phyloP scores from a whole-genome alignment of 345 rosid genomes.

The Zanthoxylum bungeanum region DNA sequence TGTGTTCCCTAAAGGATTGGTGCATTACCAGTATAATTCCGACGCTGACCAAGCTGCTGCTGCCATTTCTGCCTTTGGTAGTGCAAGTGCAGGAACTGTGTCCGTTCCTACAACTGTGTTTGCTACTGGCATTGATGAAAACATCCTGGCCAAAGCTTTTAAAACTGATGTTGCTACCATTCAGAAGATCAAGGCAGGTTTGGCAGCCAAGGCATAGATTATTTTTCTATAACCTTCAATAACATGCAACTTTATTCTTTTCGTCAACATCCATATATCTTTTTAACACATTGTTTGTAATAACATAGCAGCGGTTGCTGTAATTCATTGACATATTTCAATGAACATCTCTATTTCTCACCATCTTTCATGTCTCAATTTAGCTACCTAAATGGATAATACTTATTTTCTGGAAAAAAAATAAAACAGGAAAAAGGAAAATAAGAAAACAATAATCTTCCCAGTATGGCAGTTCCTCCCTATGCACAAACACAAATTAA shows the following conservation, averaged over 20 bases:
- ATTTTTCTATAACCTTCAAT: not conserved
- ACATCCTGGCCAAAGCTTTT: slow-evolving; percentile 21
- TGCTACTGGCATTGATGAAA: slow-evolving; percentile 16
- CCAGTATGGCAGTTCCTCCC: not conserved
- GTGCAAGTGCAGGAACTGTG: slow-evolving; percentile 17
- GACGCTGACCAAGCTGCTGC: not conserved
- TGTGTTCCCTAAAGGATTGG: slow-evolving; percentile 18
- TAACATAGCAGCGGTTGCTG: not conserved
- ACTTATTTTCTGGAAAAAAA: not conserved
- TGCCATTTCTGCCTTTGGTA: slow-evolving; percentile 17
- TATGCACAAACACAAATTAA: not conserved
- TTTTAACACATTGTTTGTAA: not conserved
- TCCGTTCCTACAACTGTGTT: slow-evolving; percentile 14
- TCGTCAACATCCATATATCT: not conserved
- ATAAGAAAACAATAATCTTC: no score
- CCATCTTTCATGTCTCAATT: not conserved
- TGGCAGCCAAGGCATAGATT: not conserved
- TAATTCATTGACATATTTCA: not conserved
- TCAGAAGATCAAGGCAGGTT: not conserved
- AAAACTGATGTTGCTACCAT: slow-evolving; percentile 2
- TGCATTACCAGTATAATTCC: slow-evolving; percentile 10
- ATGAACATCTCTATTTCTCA: not conserved
- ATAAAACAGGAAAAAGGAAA: no score
- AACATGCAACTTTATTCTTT: not conserved
- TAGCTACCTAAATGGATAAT: no score